phyloP scores from a whole-genome alignment of 2,329 filamentous ascomycete species.

The Pseudogymnoascus sp. region DNA sequence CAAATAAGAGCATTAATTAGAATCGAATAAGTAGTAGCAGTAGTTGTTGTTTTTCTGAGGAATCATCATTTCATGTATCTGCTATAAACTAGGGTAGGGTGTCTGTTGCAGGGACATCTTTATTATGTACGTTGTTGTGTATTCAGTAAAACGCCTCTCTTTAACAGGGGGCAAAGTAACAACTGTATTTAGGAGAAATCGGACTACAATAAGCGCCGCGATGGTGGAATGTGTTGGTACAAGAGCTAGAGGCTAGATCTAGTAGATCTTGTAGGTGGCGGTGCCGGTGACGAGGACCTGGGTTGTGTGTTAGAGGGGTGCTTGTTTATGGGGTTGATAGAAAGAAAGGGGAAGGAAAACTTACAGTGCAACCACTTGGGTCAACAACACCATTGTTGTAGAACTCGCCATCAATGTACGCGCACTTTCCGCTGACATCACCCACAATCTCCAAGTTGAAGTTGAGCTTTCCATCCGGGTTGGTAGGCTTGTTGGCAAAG shows the following conservation, averaged over 20 bases:
- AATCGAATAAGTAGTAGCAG: too few species aligned
- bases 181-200: too few species aligned
- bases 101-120: not conserved
- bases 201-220: not conserved
- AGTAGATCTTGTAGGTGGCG: constrained; percentile 2
- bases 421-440: constrained; percentile 29
- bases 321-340: not conserved
- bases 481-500: constrained; percentile 76
- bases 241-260: not conserved
- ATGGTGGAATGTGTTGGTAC: not conserved
- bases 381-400: constrained; percentile 23
- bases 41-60: not conserved
- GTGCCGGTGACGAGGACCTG: constrained; percentile 4
- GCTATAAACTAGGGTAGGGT: not conserved
- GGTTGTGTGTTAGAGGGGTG: not conserved
- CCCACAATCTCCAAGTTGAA: constrained; percentile 73
- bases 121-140: too few species aligned
- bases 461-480: constrained; percentile 52
- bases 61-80: not conserved
- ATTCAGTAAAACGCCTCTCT: too few species aligned
- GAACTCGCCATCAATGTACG: constrained; percentile 22
- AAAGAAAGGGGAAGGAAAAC: constrained; percentile 13
- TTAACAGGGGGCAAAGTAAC: too few species aligned
- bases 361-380: constrained; percentile 28
- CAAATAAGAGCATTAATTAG: too few species aligned